Conservation (phyloP, 495 filamentous ascomycete species). For the Lasiosphaeria ovina region DNA sequence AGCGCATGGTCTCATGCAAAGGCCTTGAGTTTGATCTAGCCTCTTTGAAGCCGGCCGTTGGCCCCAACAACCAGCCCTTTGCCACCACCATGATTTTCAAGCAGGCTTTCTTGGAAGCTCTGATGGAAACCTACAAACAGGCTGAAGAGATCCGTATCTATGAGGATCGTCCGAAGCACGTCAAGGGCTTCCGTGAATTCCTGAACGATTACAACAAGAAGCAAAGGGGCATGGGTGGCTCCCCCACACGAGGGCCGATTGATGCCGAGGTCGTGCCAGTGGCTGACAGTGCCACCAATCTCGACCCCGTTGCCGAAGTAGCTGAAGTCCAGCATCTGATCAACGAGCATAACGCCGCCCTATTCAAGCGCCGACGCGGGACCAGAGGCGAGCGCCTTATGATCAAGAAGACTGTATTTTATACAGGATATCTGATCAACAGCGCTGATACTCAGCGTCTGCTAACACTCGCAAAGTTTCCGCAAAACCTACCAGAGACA, state of each 20-base stretch:
- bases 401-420: constrained; percentile 86
- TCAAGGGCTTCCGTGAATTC: constrained; percentile 78
- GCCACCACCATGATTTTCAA: constrained; percentile 83
- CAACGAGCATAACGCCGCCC: constrained; percentile 71
- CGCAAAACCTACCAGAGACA: constrained; percentile 51
- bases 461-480: constrained; percentile 62
- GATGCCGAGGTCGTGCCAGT: constrained; percentile 84
- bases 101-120: constrained; percentile 70
- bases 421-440: constrained; percentile 88
- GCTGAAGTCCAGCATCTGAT: constrained; percentile 86
- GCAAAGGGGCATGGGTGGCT: constrained; percentile 32
- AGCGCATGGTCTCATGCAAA: constrained; percentile 76
- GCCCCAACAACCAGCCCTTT: constrained; percentile 75
- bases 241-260: constrained; percentile 57
- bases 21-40: constrained; percentile 84
- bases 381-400: constrained; percentile 47
- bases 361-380: constrained; percentile 34
- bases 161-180: constrained; percentile 60
- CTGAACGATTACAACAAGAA: constrained; percentile 68
- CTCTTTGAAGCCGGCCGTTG: constrained; percentile 80
- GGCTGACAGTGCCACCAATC: constrained; percentile 64
- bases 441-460: constrained; percentile 66
- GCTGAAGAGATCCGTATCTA: constrained; percentile 77
- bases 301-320: constrained; percentile 83
- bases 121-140: constrained; percentile 79